Conservation (phyloP, 768 basidiomycete genomes). For the Hericium rajendrae region DNA sequence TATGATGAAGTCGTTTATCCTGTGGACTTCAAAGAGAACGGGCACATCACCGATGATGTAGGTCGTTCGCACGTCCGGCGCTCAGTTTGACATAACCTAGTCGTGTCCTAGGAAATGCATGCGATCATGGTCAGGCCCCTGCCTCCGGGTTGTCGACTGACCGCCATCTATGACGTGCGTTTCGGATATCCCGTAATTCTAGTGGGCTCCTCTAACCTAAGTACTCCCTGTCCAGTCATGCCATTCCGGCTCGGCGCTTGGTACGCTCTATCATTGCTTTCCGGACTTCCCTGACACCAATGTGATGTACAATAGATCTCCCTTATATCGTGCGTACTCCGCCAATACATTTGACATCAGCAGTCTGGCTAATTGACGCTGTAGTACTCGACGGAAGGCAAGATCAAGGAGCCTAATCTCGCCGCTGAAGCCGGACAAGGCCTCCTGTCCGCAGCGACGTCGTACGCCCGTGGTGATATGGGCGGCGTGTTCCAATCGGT, state of each 20-base stretch:
- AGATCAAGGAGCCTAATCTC: constrained; percentile 89
- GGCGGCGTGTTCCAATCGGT: constrained; percentile 69
- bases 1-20: constrained; percentile 90
- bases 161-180: constrained; percentile 47
- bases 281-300: too few species aligned
- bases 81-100: not conserved
- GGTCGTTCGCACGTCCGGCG: constrained; percentile 12
- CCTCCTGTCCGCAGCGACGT: constrained; percentile 64
- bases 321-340: constrained; percentile 23
- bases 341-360: not conserved
- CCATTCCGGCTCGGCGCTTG: constrained; percentile 40
- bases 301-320: too few species aligned
- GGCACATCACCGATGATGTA: constrained; percentile 75
- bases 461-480: constrained; percentile 74
- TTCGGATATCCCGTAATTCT: not conserved
- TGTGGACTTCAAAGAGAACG: constrained; percentile 66
- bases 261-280: constrained; percentile 10
- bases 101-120: constrained; percentile 27
- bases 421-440: constrained; percentile 83
- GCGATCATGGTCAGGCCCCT: constrained; percentile 42
- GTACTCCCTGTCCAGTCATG: constrained; percentile 25
- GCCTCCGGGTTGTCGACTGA: constrained; percentile 59
- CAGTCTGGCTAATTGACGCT: not conserved
- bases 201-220: constrained; percentile 4
- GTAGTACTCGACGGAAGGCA: constrained; percentile 91